Base-by-base conservation (phyloP, 768 basidiomycete species). In the Termitomyces sp. region DNA sequence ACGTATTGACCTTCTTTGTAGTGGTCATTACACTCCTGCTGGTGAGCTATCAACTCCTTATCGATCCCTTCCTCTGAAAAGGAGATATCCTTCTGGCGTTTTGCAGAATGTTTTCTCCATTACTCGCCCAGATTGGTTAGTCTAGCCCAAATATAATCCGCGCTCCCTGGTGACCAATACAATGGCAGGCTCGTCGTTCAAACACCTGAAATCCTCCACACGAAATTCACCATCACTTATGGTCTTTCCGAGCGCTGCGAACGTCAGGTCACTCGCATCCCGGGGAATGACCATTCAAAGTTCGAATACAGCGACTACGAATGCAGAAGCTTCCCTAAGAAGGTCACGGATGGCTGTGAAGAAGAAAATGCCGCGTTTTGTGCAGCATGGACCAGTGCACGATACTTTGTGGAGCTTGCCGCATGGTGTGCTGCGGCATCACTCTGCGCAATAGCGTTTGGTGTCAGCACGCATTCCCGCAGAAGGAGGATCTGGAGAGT, bases 401-500 rank as follows among this genome's bases (percentile, higher is more conserved):
- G 79, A 1, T 91, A 88, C 66, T 70, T 80, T 46, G 75, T 79
- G n/a, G 80, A 87, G 65, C 68, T 90, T 10, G 80, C 80, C 43
- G 75, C 84, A 32, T 85, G 88, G 3, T 86, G 87, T 66, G 84
- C 80, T 8, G 77, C 73, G 46, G 70, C 84, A 27, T 80, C 86
- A 3, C 69, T 88, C 37, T 64, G 77, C 0, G 73, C 86, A 8
- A 75, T 91, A 47, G 64, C 85, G 41, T 75, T 91, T 56, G 89
- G 89, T 3, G 77, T 89, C 19, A 88, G 79, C 64, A 89, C 89
- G 0, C 83, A 83, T 63, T 88, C 88, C 16, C 76, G 89, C 50
- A 76, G 89, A 61, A 76, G 88, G 56, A 80, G 89, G 60, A 84
- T 90, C 32, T 91, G 89, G 89, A 82, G 79, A 65, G 85, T 81